Base-by-base conservation (phyloP, 1,284 basidiomycete species). In the Cryptococcus deneoformans region DNA sequence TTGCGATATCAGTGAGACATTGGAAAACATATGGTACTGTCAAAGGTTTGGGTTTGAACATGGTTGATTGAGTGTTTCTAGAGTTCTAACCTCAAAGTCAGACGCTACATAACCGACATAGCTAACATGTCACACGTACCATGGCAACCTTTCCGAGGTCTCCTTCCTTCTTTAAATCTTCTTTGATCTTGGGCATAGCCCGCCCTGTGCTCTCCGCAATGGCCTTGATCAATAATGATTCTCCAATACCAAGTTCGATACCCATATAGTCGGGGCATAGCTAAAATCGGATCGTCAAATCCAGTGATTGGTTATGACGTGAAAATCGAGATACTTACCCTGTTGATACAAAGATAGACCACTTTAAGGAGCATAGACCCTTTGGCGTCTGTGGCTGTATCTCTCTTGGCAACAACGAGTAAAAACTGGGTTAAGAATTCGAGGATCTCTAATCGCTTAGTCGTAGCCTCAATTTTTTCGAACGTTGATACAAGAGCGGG, bases 261-360 rank as follows among this genome's bases (percentile, higher is more conserved):
- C 96, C 95, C 64, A 92, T 82, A 76, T 99, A 99, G 77, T 99
- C 96, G 9, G 96, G 95, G 67, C 92, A 89, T 48, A 99, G 77
- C 88, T 96, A 11, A 1, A 29, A 4, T 29, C 29, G 29, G 29
- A 29, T 29, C 5, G 29, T 29, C 29, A 29, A 52, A n/a, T 7
- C 40, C 14, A 46, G 11, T 38, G 6, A 37, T 10, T n/a, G 16
- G 0, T 39, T 34, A 5, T 4, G 6, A 29, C 10, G 14, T 42
- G 38, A 6, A 42, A 34, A 42, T 9, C 0, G 20, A 47, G 3
- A 9, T 24, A 78, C 85, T 50, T 72, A 95, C 92, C 60, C 94
- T 82, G 72, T 99, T 99, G 76, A 99, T 97, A 73, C 95, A 99
- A 2, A 99, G 84, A 71, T 99, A 99, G 2, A 99, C 88, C 0